A percentile compares a stretch with the other conserved stretches of the same genome.
Evolutionary conservation across 2,329 filamentous ascomycete species (phyloP).

Genomic region (Colletotrichum navitas): DNA sequence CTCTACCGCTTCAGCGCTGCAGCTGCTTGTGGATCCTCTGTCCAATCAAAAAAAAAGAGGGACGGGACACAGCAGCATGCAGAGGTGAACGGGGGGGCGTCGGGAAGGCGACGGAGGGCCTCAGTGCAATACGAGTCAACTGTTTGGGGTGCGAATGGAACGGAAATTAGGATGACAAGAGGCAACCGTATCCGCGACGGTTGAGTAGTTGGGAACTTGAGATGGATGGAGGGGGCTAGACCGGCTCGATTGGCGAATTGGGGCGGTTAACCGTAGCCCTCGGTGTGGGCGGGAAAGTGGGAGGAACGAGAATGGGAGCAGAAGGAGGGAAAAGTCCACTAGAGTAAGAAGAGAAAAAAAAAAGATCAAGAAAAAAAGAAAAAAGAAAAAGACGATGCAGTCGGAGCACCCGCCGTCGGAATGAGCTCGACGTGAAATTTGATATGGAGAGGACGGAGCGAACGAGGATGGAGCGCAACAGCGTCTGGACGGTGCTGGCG

Average conservation of each 20-base stretch:
- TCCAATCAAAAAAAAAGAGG: constrained; percentile 36
- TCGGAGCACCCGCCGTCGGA: constrained; percentile 22
- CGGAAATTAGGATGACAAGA: constrained; percentile 41
- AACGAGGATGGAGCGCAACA: constrained; percentile 20
- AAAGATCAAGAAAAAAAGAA: not conserved
- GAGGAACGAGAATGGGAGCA: not conserved
- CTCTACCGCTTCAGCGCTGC: constrained; percentile 39
- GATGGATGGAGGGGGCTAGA: constrained; percentile 12
- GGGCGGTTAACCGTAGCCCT: constrained; percentile 5
- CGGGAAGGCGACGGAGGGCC: constrained; percentile 29
- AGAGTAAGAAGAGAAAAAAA: not conserved
- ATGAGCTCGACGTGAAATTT: constrained; percentile 37
- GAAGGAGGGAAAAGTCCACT: not conserved
- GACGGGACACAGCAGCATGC: constrained; percentile 37
- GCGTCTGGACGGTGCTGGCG: constrained; percentile 28
- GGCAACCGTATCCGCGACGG: constrained; percentile 37
- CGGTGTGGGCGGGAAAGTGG: constrained; percentile 16
- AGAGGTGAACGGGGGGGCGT: constrained; percentile 7
- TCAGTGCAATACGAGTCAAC: constrained; percentile 19
- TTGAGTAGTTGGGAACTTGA: constrained; percentile 13
- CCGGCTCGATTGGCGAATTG: constrained; percentile 15
- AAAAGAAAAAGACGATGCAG: constrained; percentile 24
- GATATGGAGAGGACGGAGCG: constrained; percentile 33
- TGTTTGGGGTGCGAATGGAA: constrained; percentile 27
- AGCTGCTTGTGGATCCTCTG: constrained; percentile 38